Evolutionary conservation across 129 eudicot species (phyloP).

Genomic region (Silybum marianum): DNA sequence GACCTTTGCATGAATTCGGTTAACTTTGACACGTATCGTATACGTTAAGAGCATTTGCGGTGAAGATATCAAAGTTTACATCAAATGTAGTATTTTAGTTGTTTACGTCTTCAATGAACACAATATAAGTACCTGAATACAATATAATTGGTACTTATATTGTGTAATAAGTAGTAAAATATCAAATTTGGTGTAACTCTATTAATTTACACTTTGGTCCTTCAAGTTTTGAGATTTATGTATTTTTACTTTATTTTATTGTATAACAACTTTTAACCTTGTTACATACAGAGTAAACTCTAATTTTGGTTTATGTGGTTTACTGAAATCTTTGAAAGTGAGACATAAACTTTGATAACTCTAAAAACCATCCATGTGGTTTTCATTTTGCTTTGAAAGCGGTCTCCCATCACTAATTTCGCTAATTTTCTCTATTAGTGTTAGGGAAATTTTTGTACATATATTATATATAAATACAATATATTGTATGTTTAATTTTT

Average conservation of each 20-base stretch:
- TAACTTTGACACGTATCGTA: neutral
- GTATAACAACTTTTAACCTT: neutral
- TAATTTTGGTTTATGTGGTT: too few species aligned
- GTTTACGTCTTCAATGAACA: neutral
- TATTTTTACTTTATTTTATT: too few species aligned
- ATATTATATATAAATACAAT: too few species aligned
- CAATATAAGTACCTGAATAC: neutral
- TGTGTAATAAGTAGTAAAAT: neutral
- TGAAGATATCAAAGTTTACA: neutral
- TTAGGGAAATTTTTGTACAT: too few species aligned
- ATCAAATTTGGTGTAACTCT: neutral
- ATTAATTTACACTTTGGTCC: neutral
- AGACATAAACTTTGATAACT: too few species aligned
- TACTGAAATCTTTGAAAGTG: too few species aligned
- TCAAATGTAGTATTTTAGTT: neutral
- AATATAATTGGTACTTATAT: neutral
- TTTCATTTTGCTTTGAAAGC: too few species aligned
- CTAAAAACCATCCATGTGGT: too few species aligned
- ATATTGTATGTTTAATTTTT: too few species aligned
- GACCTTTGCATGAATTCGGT: neutral
- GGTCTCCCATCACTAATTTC: too few species aligned
- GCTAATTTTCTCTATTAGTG: too few species aligned
- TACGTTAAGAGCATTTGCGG: neutral
- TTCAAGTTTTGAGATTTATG: neutral
- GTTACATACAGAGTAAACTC: too few species aligned